Conservation (phyloP, 371 early-diverging fungal species). For the Sporodiniella umbellata region DNA sequence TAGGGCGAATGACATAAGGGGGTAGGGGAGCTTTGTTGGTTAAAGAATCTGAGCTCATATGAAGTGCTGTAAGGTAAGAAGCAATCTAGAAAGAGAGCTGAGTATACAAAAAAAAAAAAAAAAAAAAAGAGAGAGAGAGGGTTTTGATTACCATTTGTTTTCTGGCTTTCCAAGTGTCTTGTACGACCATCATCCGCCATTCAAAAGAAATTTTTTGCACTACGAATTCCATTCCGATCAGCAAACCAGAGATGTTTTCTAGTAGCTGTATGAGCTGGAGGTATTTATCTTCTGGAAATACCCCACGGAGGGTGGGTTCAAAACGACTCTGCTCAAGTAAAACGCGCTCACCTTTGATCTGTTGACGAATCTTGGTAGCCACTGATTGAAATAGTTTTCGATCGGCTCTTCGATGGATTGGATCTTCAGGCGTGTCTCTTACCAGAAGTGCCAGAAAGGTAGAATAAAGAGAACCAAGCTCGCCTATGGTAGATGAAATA, state of each 20-base stretch:
- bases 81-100: too few species aligned
- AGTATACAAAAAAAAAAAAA: too few species aligned
- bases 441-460: conserved; percentile 37
- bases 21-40: conserved; percentile 42
- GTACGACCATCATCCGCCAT: conserved; percentile 33
- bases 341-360: conserved; percentile 37
- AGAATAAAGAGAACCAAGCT: conserved; percentile 36
- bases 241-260: conserved; percentile 39
- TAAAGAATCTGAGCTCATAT: conserved; percentile 40
- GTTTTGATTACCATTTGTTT: conserved; percentile 29
- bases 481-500: conserved; percentile 31
- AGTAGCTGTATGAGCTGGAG: conserved; percentile 34
- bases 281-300: conserved; percentile 41
- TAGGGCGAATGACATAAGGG: conserved; percentile 38
- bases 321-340: conserved; percentile 46
- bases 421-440: conserved; percentile 20
- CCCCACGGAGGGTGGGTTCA: conserved; percentile 47
- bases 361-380: conserved; percentile 30
- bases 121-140: neutral
- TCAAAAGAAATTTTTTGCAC: conserved; percentile 25
- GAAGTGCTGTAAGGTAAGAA: conserved; percentile 36
- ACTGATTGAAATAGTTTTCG: conserved; percentile 34
- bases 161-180: conserved; percentile 41
- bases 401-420: conserved; percentile 7
- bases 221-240: conserved; percentile 40